Evolutionary conservation across 208 protist species (phyloP), one percentile per base, ranked within the genome.

Genomic region (Crithidia fasciculata): DNA sequence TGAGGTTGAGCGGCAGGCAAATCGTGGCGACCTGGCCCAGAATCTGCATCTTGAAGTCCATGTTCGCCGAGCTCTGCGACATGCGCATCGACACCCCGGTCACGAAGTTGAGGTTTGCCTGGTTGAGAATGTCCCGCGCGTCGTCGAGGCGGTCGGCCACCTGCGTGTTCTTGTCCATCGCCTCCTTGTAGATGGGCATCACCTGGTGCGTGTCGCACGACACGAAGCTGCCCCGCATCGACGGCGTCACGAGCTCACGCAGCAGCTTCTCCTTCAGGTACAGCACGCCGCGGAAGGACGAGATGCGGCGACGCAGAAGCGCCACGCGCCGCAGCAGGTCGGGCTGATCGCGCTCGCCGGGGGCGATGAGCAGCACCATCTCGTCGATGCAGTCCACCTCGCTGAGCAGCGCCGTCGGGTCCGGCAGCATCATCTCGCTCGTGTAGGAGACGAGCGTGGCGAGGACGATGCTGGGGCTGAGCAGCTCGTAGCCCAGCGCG

Each of bases 331-430:
- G 92, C 49, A 96, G 70, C 63, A 96, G 56, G 64, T 96, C 92
- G 5, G 90, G 80, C 81, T 96, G 92, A 73, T 96, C 92, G 28
- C 79, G 86, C 70, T 86, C 67, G 8, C 86, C 89, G 3, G 91
- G 89, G 8, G 89, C 88, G 72, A 96, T 90, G 15, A 95, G 83
- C 57, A 95, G 76, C 60, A 94, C 86, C 88, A 96, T 95, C 76
- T 96, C 92, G 60, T 96, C 88, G 28, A 96, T 88, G 66, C 80
- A 82, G 74, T 93, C 90, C 53, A 96, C 92, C 74, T 96, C 88
- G 43, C 81, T 86, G 39, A 96, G 69, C 50, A 95, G 68, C 56
- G 80, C 62, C n/a, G 87, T 89, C 43, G 85, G 86, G 69, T 94
- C 85, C 5, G 88, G 86, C 37, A 96, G 68, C 69, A 78, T 68